Conservation (phyloP, 495 filamentous ascomycete species). For the Friedmanniomyces simplex region DNA sequence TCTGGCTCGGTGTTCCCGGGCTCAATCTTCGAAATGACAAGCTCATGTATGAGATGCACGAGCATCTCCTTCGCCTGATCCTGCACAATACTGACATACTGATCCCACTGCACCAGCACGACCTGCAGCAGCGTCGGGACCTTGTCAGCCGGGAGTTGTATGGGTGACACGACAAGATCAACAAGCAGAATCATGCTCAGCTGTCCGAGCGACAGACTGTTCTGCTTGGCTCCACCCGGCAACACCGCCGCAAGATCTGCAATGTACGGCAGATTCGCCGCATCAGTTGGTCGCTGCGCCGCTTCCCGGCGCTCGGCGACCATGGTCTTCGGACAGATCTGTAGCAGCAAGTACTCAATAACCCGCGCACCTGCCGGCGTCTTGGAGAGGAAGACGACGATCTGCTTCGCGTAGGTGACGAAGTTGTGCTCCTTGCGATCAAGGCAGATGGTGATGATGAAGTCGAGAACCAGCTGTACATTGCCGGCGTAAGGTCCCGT, state of each 20-base stretch:
- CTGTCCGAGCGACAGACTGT: conserved; percentile 83
- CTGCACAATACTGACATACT: conserved; percentile 88
- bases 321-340: conserved; percentile 85
- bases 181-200: conserved; percentile 88
- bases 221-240: conserved; percentile 72
- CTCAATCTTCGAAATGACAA: conserved; percentile 83
- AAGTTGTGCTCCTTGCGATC: conserved; percentile 95
- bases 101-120: conserved; percentile 89
- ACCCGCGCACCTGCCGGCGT: conserved; percentile 86
- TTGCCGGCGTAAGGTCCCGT: conserved; percentile 93
- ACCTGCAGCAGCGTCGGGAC: conserved; percentile 82
- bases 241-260: conserved; percentile 72
- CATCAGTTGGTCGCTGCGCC: conserved; percentile 61
- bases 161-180: conserved; percentile 88
- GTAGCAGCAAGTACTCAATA: conserved; percentile 82
- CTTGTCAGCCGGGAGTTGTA: conserved; percentile 63
- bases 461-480: conserved; percentile 86
- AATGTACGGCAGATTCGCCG: conserved; percentile 68
- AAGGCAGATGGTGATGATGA: conserved; percentile 85
- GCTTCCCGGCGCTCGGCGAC: conserved; percentile 63
- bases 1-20: conserved; percentile 53
- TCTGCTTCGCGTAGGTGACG: conserved; percentile 93
- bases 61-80: conserved; percentile 97
- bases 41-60: conserved; percentile 92
- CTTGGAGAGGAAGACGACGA: conserved; percentile 88